Percentiles rank a stretch among this genome's conserved stretches.
Evolutionary conservation across 495 filamentous ascomycete genomes (phyloP).

Genomic region (Beverwykella pulmonaria): DNA sequence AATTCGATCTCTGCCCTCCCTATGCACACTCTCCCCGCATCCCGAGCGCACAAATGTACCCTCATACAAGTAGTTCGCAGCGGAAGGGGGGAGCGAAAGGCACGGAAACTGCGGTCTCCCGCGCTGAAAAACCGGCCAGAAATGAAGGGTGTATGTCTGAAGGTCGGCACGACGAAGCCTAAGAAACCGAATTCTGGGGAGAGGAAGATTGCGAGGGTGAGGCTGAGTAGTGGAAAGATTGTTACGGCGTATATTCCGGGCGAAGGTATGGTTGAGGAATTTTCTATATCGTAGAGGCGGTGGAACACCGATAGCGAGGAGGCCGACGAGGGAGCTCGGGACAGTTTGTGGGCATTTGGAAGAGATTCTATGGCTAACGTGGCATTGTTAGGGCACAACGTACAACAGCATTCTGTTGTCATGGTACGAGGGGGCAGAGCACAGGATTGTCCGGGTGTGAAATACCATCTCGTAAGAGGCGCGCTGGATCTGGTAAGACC

Average conservation of each 20-base stretch:
- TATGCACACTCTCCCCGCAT: conserved; percentile 37
- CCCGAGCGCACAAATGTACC: conserved; percentile 39
- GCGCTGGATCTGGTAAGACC: conserved; percentile 87
- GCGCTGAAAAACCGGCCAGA: conserved; percentile 75
- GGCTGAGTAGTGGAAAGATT: conserved; percentile 82
- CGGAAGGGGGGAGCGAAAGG: conserved; percentile 72
- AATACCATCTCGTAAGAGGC: conserved; percentile 89
- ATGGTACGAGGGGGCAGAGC: conserved; percentile 84
- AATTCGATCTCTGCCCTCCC: conserved; percentile 18
- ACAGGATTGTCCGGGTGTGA: conserved; percentile 98
- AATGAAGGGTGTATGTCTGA: conserved; percentile 93
- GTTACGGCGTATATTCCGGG: conserved; percentile 93
- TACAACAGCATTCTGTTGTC: conserved; percentile 97
- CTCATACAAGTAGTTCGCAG: conserved; percentile 59
- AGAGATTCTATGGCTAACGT: not conserved
- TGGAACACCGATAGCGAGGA: not conserved
- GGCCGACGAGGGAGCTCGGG: not conserved
- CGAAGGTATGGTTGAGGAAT: conserved; percentile 62
- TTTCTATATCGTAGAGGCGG: not conserved
- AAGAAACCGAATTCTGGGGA: conserved; percentile 99
- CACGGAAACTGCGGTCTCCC: conserved; percentile 82
- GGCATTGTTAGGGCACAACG: conserved; percentile 77
- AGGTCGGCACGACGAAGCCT: conserved; percentile 86
- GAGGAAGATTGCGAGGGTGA: conserved; percentile 84
- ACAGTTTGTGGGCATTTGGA: not conserved